Percentiles rank a stretch among this genome's conserved stretches.
phyloP scores from a whole-genome alignment of 768 basidiomycete species.

The Suillus plorans region DNA sequence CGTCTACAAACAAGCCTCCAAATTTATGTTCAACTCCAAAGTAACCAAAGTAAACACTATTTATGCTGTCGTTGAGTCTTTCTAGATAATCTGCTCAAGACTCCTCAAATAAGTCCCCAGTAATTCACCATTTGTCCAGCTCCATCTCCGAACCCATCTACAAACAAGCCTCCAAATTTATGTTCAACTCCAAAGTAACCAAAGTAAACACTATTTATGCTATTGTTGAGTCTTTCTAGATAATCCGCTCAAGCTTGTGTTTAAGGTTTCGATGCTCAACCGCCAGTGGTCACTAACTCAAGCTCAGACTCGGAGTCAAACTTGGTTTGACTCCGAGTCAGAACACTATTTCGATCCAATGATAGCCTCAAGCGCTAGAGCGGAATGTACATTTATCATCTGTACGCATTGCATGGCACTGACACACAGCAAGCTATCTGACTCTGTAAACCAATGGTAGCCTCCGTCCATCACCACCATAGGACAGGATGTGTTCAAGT shows the following conservation, averaged over 20 bases:
- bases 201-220: conserved; percentile 32
- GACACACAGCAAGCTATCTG: too few species aligned
- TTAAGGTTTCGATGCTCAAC: too few species aligned
- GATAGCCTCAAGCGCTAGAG: too few species aligned
- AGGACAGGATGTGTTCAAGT: too few species aligned
- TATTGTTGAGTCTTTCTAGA: conserved; percentile 36
- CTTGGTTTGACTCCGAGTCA: too few species aligned
- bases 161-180: conserved; percentile 15
- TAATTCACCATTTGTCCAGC: conserved; percentile 24
- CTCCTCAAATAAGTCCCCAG: conserved; percentile 4
- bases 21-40: conserved; percentile 15
- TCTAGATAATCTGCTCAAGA: conserved; percentile 33
- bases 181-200: conserved; percentile 18
- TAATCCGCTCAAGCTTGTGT: conserved; percentile 15
- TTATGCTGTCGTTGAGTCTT: conserved; percentile 35
- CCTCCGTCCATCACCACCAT: too few species aligned
- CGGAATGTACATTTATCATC: too few species aligned
- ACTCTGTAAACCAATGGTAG: too few species aligned
- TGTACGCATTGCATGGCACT: too few species aligned
- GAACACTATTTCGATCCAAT: too few species aligned
- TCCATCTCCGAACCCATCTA: conserved; percentile 20
- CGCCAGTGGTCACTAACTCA: too few species aligned
- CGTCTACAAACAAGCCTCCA: conserved; percentile 15
- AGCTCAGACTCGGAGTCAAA: too few species aligned
- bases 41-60: conserved; percentile 21